Conservation (phyloP, 495 filamentous ascomycete genomes). For the Choiromyces venosus region DNA sequence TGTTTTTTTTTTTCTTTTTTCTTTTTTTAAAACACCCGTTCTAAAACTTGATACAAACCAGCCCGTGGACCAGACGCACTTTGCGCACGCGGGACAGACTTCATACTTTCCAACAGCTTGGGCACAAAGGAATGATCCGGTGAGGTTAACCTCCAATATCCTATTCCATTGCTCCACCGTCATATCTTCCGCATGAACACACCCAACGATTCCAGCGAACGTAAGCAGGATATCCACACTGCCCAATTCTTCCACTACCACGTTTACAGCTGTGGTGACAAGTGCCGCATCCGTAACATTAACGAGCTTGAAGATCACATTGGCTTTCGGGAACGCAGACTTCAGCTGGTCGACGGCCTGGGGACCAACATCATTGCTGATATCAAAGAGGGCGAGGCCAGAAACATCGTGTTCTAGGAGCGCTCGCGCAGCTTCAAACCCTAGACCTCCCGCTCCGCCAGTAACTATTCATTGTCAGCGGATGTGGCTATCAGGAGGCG, state of each 20-base stretch:
- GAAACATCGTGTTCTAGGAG: constrained; percentile 66
- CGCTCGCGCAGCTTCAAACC: constrained; percentile 53
- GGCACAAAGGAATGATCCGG: constrained; percentile 62
- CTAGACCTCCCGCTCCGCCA: constrained; percentile 65
- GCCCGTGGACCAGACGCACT: constrained; percentile 23
- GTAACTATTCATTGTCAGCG: constrained; percentile 48
- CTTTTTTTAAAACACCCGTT: not conserved
- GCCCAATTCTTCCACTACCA: constrained; percentile 47
- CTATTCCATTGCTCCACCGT: constrained; percentile 52
- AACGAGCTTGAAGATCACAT: constrained; percentile 49
- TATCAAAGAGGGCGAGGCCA: constrained; percentile 59
- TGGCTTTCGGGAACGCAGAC: constrained; percentile 52
- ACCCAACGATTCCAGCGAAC: constrained; percentile 65
- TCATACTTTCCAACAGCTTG: constrained; percentile 58
- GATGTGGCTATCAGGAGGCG: not conserved
- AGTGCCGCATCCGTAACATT: constrained; percentile 56
- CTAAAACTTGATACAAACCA: not conserved
- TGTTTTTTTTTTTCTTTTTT: not conserved
- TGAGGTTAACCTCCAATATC: constrained; percentile 62
- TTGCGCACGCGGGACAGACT: constrained; percentile 41
- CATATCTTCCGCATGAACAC: constrained; percentile 55
- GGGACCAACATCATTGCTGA: constrained; percentile 43
- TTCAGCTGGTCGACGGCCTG: constrained; percentile 46
- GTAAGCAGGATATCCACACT: constrained; percentile 56
- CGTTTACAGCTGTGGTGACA: constrained; percentile 48